Conservation (phyloP, 2,329 filamentous ascomycete species). For the Camillea tinctor region DNA sequence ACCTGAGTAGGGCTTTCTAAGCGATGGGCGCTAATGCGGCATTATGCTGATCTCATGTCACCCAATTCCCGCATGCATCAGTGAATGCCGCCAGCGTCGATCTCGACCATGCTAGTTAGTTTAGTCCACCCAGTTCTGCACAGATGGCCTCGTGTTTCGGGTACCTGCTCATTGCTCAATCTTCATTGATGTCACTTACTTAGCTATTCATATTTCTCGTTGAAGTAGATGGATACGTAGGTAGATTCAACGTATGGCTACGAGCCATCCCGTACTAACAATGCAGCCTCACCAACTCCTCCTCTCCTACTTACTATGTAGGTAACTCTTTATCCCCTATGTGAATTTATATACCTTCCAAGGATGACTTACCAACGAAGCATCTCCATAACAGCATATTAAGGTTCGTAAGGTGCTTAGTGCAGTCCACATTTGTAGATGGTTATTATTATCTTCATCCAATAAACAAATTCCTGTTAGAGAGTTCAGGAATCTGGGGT, state of each 20-base stretch:
- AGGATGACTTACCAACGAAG: not conserved
- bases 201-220: not conserved
- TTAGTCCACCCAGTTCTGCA: not conserved
- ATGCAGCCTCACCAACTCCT: not conserved
- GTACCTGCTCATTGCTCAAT: not conserved
- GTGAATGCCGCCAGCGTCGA: slow-evolving; percentile 11
- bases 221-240: too few species aligned
- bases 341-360: not conserved
- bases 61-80: slow-evolving; percentile 22
- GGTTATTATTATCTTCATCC: not conserved
- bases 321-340: not conserved
- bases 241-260: not conserved
- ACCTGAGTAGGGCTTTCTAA: slow-evolving; percentile 24
- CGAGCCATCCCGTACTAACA: not conserved
- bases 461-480: not conserved
- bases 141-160: not conserved
- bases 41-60: slow-evolving; percentile 28
- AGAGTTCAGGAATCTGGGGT: not conserved
- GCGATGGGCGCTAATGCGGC: slow-evolving; percentile 31
- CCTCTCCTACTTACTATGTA: not conserved
- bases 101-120: not conserved
- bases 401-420: not conserved
- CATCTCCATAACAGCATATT: not conserved
- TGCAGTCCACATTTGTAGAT: not conserved
- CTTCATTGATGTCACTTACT: not conserved